Conservation (phyloP, 768 basidiomycete genomes). For the Lactarius deliciosus region DNA sequence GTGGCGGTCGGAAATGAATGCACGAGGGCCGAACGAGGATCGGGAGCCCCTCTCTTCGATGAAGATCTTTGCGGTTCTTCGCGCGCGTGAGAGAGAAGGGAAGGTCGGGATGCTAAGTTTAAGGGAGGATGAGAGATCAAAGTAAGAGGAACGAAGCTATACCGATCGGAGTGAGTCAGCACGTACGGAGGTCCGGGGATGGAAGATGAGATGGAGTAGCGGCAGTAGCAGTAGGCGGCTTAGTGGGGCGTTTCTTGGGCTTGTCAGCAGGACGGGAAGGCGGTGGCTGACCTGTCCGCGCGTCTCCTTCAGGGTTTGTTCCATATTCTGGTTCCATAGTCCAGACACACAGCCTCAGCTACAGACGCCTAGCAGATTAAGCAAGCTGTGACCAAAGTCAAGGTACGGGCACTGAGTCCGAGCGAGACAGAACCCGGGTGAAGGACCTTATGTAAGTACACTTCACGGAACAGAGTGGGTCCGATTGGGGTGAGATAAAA, state of each 20-base stretch:
- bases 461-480: slow-evolving; percentile 24
- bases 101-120: slow-evolving; percentile 27
- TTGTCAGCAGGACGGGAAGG: slow-evolving; percentile 27
- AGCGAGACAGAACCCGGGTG: slow-evolving; percentile 1
- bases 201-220: slow-evolving; percentile 20
- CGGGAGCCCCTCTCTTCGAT: slow-evolving; percentile 38
- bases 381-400: slow-evolving; percentile 20
- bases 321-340: slow-evolving; percentile 23
- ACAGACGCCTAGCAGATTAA: slow-evolving; percentile 21
- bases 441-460: slow-evolving; percentile 23
- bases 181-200: slow-evolving; percentile 29
- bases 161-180: slow-evolving; percentile 16
- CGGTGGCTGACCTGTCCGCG: slow-evolving; percentile 15
- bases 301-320: slow-evolving; percentile 21
- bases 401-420: slow-evolving; percentile 6
- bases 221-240: slow-evolving; percentile 16
- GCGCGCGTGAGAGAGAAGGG: slow-evolving; percentile 36
- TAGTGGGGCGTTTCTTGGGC: slow-evolving; percentile 26
- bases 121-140: slow-evolving; percentile 12
- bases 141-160: slow-evolving; percentile 3
- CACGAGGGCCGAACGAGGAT: slow-evolving; percentile 40
- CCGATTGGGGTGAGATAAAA: slow-evolving; percentile 4
- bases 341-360: slow-evolving; percentile 16
- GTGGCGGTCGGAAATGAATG: slow-evolving; percentile 50
- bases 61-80: slow-evolving; percentile 32